Conservation (phyloP, 108 stramenopile genomes). For the Epithemia pelagica region DNA sequence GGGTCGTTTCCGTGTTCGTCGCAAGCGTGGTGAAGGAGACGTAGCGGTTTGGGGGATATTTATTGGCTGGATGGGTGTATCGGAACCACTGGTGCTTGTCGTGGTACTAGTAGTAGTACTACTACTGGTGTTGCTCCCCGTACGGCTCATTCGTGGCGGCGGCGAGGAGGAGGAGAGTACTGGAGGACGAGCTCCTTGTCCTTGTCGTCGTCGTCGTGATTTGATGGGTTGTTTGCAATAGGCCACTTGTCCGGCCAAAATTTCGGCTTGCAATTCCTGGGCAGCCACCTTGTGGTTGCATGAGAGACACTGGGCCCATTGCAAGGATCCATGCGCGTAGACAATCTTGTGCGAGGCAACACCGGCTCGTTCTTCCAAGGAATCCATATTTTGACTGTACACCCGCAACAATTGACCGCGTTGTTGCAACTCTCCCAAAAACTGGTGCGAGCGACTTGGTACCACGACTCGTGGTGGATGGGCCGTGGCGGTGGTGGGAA, state of each 20-base stretch:
- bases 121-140: background rate
- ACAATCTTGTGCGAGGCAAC: slow-evolving; percentile 57
- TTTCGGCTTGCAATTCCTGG: slow-evolving; percentile 41
- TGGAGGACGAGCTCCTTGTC: background rate
- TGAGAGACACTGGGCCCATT: slow-evolving; percentile 46
- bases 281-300: slow-evolving; percentile 47
- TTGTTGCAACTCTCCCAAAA: slow-evolving; percentile 60
- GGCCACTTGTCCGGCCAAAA: slow-evolving; percentile 48
- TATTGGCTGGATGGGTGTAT: too few relatives aligned
- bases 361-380: slow-evolving; percentile 57
- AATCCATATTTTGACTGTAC: slow-evolving; percentile 81
- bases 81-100: background rate
- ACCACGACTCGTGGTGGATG: too few relatives aligned
- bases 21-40: background rate
- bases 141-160: background rate
- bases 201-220: background rate
- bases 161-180: background rate
- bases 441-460: slow-evolving; percentile 68
- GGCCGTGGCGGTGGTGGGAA: background rate
- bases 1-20: background rate
- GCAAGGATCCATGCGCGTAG: slow-evolving; percentile 76
- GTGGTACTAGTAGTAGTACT: background rate
- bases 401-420: slow-evolving; percentile 48
- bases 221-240: slow-evolving; percentile 25
- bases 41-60: background rate